phyloP scores from a whole-genome alignment of 495 filamentous ascomycete genomes.

The Talaromyces liani region DNA sequence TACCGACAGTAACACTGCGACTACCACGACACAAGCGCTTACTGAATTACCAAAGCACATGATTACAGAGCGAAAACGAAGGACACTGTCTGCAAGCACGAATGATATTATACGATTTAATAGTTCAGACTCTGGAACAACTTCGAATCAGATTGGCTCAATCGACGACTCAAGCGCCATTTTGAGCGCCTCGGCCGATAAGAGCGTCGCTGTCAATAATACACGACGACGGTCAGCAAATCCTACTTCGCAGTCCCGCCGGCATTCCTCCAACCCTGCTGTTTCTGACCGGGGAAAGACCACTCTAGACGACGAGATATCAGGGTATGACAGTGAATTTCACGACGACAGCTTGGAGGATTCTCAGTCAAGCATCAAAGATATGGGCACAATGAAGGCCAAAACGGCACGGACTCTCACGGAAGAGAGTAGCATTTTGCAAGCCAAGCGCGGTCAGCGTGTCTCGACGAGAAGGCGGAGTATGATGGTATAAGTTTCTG shows the following conservation, averaged over 20 bases:
- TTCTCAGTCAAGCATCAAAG: neutral
- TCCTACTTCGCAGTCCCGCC: conserved; percentile 22
- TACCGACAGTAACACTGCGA: conserved; percentile 6
- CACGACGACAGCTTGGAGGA: conserved; percentile 9
- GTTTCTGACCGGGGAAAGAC: conserved; percentile 11
- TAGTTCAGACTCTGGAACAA: conserved; percentile 6
- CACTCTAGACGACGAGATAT: conserved; percentile 10
- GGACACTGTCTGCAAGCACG: conserved; percentile 19
- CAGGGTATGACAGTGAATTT: conserved; percentile 1
- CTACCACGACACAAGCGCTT: conserved; percentile 4
- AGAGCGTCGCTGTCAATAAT: neutral
- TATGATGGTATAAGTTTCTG: conserved; percentile 40
- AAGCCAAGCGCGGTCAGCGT: conserved; percentile 24
- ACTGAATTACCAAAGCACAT: conserved; percentile 6
- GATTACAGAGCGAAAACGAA: conserved; percentile 20
- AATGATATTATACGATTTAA: conserved; percentile 7
- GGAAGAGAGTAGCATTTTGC: conserved; percentile 13
- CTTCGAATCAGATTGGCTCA: neutral
- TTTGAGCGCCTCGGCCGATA: neutral
- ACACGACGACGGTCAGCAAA: conserved; percentile 10
- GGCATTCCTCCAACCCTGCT: conserved; percentile 31
- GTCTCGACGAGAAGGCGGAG: conserved; percentile 39
- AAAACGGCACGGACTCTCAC: conserved; percentile 8
- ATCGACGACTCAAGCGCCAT: neutral
- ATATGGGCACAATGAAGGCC: neutral